These are phyloP conservation scores for Russula griseocarnosa DNA, from an alignment of 768 basidiomycete genomes.

Conservation along the genomic window DNA sequence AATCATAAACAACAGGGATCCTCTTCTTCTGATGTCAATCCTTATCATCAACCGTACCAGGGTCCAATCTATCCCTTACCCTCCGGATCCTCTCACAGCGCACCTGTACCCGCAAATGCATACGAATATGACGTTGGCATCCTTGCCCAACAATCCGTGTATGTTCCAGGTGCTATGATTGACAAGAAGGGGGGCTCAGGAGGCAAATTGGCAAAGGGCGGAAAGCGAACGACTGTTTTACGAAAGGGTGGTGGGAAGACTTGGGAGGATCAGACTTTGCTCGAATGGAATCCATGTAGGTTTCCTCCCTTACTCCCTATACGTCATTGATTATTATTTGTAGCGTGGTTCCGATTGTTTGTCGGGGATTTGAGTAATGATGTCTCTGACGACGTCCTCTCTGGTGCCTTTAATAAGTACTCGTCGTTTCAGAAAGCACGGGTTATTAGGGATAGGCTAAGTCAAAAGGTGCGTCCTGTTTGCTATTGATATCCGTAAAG, in stretches of 20 bases:
- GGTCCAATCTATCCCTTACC: conserved; percentile 68
- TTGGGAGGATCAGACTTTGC: conserved; percentile 96
- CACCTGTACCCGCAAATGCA: conserved; percentile 83
- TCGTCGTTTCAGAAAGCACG: conserved; percentile 91
- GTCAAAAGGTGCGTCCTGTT: conserved; percentile 71
- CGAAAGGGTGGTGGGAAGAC: conserved; percentile 94
- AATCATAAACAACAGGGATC: conserved; percentile 34
- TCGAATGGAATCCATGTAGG: conserved; percentile 97
- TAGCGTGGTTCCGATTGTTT: conserved; percentile 96
- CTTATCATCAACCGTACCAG: conserved; percentile 77
- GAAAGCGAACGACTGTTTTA: conserved; percentile 89
- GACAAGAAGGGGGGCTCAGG: conserved; percentile 84
- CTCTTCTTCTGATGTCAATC: conserved; percentile 56
- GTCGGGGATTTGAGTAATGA: conserved; percentile 98
- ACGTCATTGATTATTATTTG: conserved; percentile 19
- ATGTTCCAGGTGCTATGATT: conserved; percentile 87
- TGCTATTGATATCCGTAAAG: conserved; percentile 6
- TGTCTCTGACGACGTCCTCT: conserved; percentile 90
- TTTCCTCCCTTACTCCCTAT: conserved; percentile 22
- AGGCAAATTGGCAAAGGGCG: conserved; percentile 82
- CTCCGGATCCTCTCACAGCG: conserved; percentile 61
- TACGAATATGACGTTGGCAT: conserved; percentile 92
- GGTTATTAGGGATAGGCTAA: conserved; percentile 90
- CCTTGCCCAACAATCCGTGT: conserved; percentile 86
- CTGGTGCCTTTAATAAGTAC: conserved; percentile 92